Percentiles rank a stretch among this genome's conserved stretches.
phyloP scores from a whole-genome alignment of 1,284 basidiomycete species.

The Trichosporon asahii region DNA sequence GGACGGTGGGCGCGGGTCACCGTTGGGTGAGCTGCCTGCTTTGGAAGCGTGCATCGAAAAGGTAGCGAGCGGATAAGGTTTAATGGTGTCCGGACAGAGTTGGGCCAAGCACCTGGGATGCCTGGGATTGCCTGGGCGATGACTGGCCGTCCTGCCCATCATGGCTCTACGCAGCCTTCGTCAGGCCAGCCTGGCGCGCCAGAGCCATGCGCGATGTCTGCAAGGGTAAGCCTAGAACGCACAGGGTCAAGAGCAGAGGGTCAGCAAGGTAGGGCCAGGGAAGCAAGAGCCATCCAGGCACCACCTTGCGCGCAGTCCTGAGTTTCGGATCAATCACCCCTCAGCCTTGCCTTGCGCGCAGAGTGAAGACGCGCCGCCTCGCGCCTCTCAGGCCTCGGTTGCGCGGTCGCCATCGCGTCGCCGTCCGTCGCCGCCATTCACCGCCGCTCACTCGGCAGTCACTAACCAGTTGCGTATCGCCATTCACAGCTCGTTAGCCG shows the following conservation, averaged over 20 bases:
- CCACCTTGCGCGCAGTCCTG: neutral
- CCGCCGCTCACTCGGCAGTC: no score
- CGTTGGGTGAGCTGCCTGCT: no score
- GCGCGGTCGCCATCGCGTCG: neutral
- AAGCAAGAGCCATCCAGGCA: neutral
- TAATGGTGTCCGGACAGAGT: constrained; percentile 2
- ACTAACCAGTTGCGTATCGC: no score
- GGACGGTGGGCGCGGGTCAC: no score
- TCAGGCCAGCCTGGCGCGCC: neutral
- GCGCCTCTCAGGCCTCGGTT: no score
- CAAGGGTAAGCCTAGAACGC: neutral
- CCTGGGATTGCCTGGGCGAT: no score
- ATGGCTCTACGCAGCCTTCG: no score
- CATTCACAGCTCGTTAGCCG: no score
- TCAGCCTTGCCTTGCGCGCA: neutral
- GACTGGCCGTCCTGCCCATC: no score
- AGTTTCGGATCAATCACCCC: constrained; percentile 3
- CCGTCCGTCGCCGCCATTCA: neutral
- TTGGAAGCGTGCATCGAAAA: neutral
- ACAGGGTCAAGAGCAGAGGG: neutral
- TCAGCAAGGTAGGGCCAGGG: neutral
- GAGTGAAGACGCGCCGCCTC: neutral
- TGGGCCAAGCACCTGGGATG: neutral
- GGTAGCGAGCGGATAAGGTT: constrained; percentile 2
- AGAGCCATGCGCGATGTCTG: neutral